These are phyloP conservation scores for Pinus albicaulis DNA, from an alignment of 75 land plant genomes.

Conservation along the genomic window DNA sequence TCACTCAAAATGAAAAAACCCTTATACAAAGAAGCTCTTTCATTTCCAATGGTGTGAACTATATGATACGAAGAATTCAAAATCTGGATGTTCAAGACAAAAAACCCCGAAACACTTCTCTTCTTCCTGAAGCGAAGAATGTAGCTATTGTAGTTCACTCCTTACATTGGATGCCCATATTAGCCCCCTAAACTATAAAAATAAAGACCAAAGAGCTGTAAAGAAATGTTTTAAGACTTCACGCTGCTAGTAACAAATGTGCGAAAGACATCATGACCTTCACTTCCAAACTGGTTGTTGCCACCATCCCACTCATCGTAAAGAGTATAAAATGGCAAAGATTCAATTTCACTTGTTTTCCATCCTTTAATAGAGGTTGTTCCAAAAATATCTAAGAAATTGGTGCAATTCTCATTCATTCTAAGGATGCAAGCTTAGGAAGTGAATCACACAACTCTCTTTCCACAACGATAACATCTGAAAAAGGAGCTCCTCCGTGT, in stretches of 20 bases:
- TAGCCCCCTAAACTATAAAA: slow-evolving; percentile 64
- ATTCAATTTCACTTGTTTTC: too few relatives aligned
- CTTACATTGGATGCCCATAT: slow-evolving; percentile 50
- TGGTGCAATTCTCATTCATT: too few relatives aligned
- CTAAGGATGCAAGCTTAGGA: too few relatives aligned
- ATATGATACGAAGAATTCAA: slow-evolving; percentile 50
- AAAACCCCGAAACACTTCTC: slow-evolving; percentile 55
- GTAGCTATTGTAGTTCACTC: slow-evolving; percentile 36
- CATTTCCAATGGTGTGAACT: slow-evolving; percentile 2
- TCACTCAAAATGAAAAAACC: background rate
- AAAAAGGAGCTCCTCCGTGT: too few relatives aligned
- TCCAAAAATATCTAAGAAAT: too few relatives aligned
- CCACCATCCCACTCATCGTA: background rate
- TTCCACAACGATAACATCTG: too few relatives aligned
- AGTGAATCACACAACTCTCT: too few relatives aligned
- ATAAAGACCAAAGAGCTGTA: slow-evolving; percentile 73
- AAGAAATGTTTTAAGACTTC: slow-evolving; percentile 23
- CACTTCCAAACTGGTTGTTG: background rate
- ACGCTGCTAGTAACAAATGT: slow-evolving; percentile 5
- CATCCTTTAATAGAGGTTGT: too few relatives aligned
- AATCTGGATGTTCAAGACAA: slow-evolving; percentile 74
- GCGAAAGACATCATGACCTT: background rate
- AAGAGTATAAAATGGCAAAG: too few relatives aligned
- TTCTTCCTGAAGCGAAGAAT: slow-evolving; percentile 47
- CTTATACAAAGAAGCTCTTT: background rate